Evolutionary conservation across 2,329 filamentous ascomycete genomes (phyloP).

Genomic region (Neofusicoccum ribis): DNA sequence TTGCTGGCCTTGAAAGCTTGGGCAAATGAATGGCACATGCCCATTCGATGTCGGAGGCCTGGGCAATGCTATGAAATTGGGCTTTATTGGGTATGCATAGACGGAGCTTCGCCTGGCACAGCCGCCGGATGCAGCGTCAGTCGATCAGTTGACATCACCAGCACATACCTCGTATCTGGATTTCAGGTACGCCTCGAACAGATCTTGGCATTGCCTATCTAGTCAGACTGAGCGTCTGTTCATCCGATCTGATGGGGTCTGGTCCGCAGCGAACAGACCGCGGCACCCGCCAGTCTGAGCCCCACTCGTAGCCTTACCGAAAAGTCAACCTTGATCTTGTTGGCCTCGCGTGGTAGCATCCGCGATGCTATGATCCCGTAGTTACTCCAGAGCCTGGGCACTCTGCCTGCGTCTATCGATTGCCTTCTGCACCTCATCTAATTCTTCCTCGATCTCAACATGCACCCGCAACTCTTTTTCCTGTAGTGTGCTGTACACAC

Average conservation of each 20-base stretch:
- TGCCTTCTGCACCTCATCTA: constrained; percentile 2
- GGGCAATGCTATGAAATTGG: neutral
- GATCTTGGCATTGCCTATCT: neutral
- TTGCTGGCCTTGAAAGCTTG: neutral
- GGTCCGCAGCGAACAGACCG: neutral
- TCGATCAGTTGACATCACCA: neutral
- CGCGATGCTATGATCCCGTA: neutral
- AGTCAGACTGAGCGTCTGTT: neutral
- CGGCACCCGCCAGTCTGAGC: neutral
- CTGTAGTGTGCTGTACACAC: constrained; percentile 56
- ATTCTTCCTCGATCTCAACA: constrained; percentile 51
- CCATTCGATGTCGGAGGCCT: neutral
- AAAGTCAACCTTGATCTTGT: too few relatives aligned
- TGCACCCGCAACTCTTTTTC: constrained; percentile 64
- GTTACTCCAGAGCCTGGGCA: neutral
- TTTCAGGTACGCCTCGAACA: neutral
- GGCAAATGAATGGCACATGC: neutral
- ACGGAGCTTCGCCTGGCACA: neutral
- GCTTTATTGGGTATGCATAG: neutral
- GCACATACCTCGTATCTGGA: neutral
- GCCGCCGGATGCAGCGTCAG: neutral
- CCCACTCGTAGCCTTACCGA: neutral
- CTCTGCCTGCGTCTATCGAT: neutral
- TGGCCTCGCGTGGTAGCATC: too few relatives aligned
- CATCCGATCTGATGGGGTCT: neutral